These are phyloP conservation scores for Kazachstania sp. DNA, from an alignment of 1,139 yeast species.

Conservation along the genomic window DNA sequence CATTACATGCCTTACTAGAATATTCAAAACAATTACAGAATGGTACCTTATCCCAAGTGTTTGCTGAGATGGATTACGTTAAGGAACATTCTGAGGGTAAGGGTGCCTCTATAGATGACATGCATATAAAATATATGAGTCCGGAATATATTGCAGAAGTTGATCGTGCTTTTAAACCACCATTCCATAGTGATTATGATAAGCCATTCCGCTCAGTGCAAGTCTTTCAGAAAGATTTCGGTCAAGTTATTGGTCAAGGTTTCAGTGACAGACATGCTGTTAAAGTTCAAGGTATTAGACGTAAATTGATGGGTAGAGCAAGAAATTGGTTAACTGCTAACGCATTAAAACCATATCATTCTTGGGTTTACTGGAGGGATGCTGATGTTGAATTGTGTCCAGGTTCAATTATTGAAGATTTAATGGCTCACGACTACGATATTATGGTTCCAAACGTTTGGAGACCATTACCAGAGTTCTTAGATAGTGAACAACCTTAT, in stretches of 20 bases:
- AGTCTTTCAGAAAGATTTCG: constrained; percentile 75
- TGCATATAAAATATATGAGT: constrained; percentile 64
- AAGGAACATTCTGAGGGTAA: constrained; percentile 34
- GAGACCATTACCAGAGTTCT: constrained; percentile 74
- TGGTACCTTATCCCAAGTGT: constrained; percentile 47
- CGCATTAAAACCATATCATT: constrained; percentile 74
- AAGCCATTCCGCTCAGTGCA: constrained; percentile 72
- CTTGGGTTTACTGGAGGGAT: constrained; percentile 95
- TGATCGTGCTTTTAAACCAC: constrained; percentile 49
- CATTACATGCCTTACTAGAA: constrained; percentile 58
- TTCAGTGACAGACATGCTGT: constrained; percentile 85
- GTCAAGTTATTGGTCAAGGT: constrained; percentile 79
- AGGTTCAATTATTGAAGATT: constrained; percentile 65
- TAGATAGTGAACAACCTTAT: constrained; percentile 74
- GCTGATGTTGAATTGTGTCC: constrained; percentile 83
- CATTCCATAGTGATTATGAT: constrained; percentile 54
- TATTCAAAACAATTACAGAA: constrained; percentile 61
- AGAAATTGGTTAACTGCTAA: constrained; percentile 77
- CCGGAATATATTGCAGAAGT: constrained; percentile 52
- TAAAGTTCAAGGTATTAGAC: constrained; percentile 78
- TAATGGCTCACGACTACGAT: constrained; percentile 69
- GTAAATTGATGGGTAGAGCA: constrained; percentile 85
- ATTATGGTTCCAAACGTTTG: constrained; percentile 86
- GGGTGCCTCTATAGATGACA: constrained; percentile 44
- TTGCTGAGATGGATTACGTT: constrained; percentile 50